A percentile compares a stretch with the other conserved stretches of the same genome.
These are phyloP conservation scores for Phragmites australis DNA, from an alignment of 176 grass and related monocot genomes.

Conservation along the genomic window DNA sequence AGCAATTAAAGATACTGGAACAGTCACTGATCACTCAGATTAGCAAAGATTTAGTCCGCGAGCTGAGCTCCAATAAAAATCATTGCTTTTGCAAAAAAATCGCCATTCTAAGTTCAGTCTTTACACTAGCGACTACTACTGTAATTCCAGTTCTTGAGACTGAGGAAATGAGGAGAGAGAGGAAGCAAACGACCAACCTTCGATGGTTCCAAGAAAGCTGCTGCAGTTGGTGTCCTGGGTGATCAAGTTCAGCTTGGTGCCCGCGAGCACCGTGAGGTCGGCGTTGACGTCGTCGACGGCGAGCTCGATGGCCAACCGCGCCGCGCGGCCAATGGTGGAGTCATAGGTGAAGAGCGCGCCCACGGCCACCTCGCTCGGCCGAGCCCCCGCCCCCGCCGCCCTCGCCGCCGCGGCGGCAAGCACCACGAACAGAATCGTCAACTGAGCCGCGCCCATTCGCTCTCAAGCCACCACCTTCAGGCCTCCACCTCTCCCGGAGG, in stretches of 20 bases:
- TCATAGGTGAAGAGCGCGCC: slow-evolving; percentile 80
- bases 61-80: not conserved
- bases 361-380: slow-evolving; percentile 43
- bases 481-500: no score
- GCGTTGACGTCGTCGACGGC: slow-evolving; percentile 81
- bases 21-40: not conserved
- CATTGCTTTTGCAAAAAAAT: not conserved
- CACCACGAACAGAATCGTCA: not conserved
- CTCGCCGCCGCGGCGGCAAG: not conserved
- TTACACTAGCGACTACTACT: no score
- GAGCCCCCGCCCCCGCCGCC: slow-evolving; percentile 17
- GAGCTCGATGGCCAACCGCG: slow-evolving; percentile 61
- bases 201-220: slow-evolving; percentile 68
- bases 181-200: slow-evolving; percentile 45
- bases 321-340: slow-evolving; percentile 74
- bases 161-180: not conserved
- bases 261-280: slow-evolving; percentile 54
- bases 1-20: not conserved
- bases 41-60: not conserved
- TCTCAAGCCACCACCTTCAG: no score
- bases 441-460: slow-evolving; percentile 25
- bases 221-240: slow-evolving; percentile 87
- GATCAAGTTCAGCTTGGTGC: slow-evolving; percentile 54
- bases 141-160: slow-evolving; percentile 6
- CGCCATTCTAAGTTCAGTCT: not conserved